Conservation (phyloP, 2,329 filamentous ascomycete species). For the Sporothrix dimorphospora region DNA sequence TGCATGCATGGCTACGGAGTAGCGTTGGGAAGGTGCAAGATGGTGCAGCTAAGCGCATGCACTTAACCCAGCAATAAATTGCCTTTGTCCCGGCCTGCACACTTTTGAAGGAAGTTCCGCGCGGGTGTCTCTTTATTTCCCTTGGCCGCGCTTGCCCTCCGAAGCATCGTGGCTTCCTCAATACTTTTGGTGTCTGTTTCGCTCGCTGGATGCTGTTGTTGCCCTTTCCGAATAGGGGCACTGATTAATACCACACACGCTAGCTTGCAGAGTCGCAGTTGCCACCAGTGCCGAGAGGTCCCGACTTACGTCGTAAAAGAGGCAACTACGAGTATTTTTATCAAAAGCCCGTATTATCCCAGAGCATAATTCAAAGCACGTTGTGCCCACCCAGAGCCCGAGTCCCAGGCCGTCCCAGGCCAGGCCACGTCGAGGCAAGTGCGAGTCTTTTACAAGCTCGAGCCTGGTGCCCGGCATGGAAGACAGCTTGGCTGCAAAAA, state of each 20-base stretch:
- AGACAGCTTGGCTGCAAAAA: background rate
- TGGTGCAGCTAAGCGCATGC: conserved; percentile 21
- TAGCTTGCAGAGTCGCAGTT: background rate
- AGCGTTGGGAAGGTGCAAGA: conserved; percentile 20
- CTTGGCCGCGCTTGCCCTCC: background rate
- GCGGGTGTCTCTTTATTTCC: background rate
- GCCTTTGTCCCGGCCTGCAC: background rate
- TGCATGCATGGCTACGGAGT: conserved; percentile 24
- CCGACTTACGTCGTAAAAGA: background rate
- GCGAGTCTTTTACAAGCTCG: background rate
- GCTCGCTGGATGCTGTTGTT: background rate
- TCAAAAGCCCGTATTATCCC: background rate
- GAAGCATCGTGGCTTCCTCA: background rate
- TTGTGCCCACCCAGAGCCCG: background rate
- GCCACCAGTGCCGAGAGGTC: conserved; percentile 1
- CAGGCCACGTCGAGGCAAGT: background rate
- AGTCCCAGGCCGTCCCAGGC: background rate
- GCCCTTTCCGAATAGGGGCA: background rate
- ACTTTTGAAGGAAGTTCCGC: background rate
- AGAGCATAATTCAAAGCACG: background rate
- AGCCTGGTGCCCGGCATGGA: background rate
- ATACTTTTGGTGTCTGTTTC: background rate
- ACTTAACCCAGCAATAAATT: conserved; percentile 19
- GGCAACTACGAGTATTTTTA: background rate
- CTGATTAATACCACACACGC: background rate